Base-by-base conservation (phyloP, 2,329 filamentous ascomycete species). In the Zarea fungicola region DNA sequence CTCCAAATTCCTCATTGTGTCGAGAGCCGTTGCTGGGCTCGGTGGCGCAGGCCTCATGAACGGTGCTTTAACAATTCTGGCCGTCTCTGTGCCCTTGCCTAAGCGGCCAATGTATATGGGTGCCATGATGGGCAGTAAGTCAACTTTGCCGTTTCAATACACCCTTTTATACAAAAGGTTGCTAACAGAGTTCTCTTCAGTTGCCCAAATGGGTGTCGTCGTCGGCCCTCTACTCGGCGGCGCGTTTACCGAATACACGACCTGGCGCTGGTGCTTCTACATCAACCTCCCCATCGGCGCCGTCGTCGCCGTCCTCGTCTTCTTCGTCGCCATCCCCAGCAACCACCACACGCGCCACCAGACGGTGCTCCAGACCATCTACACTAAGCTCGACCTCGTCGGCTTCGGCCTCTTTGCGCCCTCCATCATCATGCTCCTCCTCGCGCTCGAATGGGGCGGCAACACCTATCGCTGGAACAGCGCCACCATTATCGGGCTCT, bases 211-310 rank as follows among this genome's bases (percentile, higher is more conserved):
- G 8, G 74, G 73, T 2, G 56, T 74, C 11, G 65, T 70, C 1
- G 48, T 65, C 1, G 77, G 76, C 0, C 76, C 76, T 2, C 54
- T 80, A 5, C 54, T 76, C n/a, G 73, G 73, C 16, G 69, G 72
- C 48, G 57, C 61, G n/a, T 63, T 71, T 14, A 69, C 66, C 3
- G 62, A 42, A 19, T 29, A 42, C 13, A 14, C 25, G 8, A 42
- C 39, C 23, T 42, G 39, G 39, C 23, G 39, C 19, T 42, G 39
- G 39, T 42, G 39, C n/a, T 42, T 42, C 25, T 42, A 29, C n/a
- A 42, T 42, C 39, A 42, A 42, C 25, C 39, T 42, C 25, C 39
- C 39, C 25, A 29, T 42, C 39, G 39, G 39, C 25, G 39, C 55
- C 2, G 11, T 67, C 11, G 60, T 66, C 4, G 67, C 60, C 5